Conservation (phyloP, 2,329 filamentous ascomycete genomes). For the Hirsutella rhossiliensis region DNA sequence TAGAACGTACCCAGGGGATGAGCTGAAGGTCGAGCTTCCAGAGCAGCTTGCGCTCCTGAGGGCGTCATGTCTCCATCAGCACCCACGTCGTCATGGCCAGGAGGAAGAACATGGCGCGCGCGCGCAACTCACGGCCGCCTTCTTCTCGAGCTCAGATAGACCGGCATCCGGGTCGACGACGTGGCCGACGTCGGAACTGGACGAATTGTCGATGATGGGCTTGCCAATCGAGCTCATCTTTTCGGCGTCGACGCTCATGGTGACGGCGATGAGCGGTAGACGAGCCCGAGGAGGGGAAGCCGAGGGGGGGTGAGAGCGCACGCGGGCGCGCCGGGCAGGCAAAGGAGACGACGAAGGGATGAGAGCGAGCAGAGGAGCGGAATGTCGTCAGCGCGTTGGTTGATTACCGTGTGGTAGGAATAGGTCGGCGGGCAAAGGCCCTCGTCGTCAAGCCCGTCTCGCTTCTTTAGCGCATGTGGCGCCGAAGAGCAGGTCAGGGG, state of each 20-base stretch:
- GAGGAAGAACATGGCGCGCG: background rate
- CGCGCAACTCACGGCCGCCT: conserved; percentile 39
- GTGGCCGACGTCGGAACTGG: conserved; percentile 15
- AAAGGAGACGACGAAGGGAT: too few species aligned
- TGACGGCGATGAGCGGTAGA: background rate
- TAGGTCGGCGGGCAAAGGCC: too few species aligned
- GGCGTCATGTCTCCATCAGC: background rate
- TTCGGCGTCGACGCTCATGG: conserved; percentile 14
- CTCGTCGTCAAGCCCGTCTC: too few species aligned
- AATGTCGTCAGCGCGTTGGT: too few species aligned
- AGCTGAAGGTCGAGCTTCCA: conserved; percentile 49
- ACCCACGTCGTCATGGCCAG: too few species aligned
- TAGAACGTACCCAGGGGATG: conserved; percentile 41
- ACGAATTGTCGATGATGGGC: conserved; percentile 14
- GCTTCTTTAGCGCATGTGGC: too few species aligned
- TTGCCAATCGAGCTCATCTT: conserved; percentile 9
- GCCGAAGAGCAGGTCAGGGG: too few species aligned
- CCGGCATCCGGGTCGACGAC: conserved; percentile 42
- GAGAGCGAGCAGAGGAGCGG: too few species aligned
- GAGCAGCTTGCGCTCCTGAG: conserved; percentile 48
- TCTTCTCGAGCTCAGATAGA: conserved; percentile 49
- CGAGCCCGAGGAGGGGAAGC: background rate
- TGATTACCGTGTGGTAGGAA: too few species aligned
- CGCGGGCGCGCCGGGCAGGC: too few species aligned
- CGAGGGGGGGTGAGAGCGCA: background rate